Evolutionary conservation across 768 basidiomycete genomes (phyloP).

Genomic region (Gyrodon lividus): DNA sequence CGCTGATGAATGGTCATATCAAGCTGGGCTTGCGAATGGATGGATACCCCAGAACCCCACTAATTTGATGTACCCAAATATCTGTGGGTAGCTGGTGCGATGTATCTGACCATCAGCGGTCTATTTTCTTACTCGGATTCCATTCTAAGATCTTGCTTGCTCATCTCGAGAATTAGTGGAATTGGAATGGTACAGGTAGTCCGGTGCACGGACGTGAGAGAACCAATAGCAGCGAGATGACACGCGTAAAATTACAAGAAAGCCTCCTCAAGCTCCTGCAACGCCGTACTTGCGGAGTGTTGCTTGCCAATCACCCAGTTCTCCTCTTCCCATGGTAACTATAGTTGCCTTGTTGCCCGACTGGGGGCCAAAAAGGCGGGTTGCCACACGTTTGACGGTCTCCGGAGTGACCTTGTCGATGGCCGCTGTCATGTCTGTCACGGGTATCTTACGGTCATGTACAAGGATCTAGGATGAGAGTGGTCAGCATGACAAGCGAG

Average conservation of each 20-base stretch:
- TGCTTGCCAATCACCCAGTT: slow-evolving; percentile 63
- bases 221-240: background rate
- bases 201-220: background rate
- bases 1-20: slow-evolving; percentile 90
- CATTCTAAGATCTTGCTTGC: background rate
- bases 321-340: slow-evolving; percentile 81
- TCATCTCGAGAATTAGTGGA: slow-evolving; percentile 1
- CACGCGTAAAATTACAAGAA: background rate
- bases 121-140: too few relatives aligned
- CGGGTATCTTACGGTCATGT: slow-evolving; percentile 79
- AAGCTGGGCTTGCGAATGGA: slow-evolving; percentile 72
- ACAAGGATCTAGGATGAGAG: slow-evolving; percentile 62
- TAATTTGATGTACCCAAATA: slow-evolving; percentile 52
- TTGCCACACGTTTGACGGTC: slow-evolving; percentile 74
- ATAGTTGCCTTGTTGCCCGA: slow-evolving; percentile 70
- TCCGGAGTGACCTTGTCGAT: slow-evolving; percentile 74
- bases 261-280: slow-evolving; percentile 27
- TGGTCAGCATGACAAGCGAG: background rate
- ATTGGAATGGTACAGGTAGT: background rate
- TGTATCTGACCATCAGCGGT: too few relatives aligned
- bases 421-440: slow-evolving; percentile 87
- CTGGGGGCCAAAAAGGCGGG: slow-evolving; percentile 66
- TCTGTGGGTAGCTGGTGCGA: slow-evolving; percentile 44
- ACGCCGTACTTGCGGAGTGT: slow-evolving; percentile 73
- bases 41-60: slow-evolving; percentile 77